These are phyloP conservation scores for Termitomyces heimii DNA, from an alignment of 768 basidiomycete genomes.

Conservation along the genomic window DNA sequence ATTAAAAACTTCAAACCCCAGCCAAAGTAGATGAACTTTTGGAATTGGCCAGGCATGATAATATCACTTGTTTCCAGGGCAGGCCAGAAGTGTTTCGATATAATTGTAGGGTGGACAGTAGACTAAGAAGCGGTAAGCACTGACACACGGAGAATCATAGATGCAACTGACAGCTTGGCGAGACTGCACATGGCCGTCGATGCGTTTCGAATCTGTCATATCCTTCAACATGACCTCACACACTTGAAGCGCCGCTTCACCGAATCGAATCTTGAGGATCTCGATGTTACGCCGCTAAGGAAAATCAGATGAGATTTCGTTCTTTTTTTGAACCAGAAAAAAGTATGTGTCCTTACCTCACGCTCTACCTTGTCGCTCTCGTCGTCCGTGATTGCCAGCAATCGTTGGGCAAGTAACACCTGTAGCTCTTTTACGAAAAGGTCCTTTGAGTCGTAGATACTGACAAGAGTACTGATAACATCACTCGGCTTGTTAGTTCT, in stretches of 20 bases:
- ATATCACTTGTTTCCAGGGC: slow-evolving; percentile 67
- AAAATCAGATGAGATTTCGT: not conserved
- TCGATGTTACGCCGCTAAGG: slow-evolving; percentile 84
- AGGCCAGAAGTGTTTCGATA: slow-evolving; percentile 96
- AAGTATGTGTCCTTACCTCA: slow-evolving; percentile 32
- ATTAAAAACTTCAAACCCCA: not conserved
- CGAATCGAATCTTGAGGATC: slow-evolving; percentile 92
- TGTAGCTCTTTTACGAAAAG: slow-evolving; percentile 96
- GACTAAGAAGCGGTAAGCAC: slow-evolving; percentile 32
- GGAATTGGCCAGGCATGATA: slow-evolving; percentile 81
- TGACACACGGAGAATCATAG: not conserved
- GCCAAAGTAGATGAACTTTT: slow-evolving; percentile 42
- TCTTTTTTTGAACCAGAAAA: not conserved
- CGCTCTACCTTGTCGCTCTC: slow-evolving; percentile 74
- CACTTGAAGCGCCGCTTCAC: slow-evolving; percentile 86
- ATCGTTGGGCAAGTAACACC: slow-evolving; percentile 79
- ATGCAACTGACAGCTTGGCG: slow-evolving; percentile 50
- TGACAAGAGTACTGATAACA: slow-evolving; percentile 92
- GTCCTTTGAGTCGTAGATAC: slow-evolving; percentile 96
- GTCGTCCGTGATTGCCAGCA: slow-evolving; percentile 77
- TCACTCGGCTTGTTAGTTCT: slow-evolving; percentile 88
- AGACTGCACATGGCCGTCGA: slow-evolving; percentile 82
- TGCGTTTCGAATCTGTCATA: slow-evolving; percentile 90
- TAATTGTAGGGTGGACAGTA: slow-evolving; percentile 80
- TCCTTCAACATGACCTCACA: slow-evolving; percentile 99